phyloP scores from a whole-genome alignment of 2,329 filamentous ascomycete genomes.

The Esteya vermicola region DNA sequence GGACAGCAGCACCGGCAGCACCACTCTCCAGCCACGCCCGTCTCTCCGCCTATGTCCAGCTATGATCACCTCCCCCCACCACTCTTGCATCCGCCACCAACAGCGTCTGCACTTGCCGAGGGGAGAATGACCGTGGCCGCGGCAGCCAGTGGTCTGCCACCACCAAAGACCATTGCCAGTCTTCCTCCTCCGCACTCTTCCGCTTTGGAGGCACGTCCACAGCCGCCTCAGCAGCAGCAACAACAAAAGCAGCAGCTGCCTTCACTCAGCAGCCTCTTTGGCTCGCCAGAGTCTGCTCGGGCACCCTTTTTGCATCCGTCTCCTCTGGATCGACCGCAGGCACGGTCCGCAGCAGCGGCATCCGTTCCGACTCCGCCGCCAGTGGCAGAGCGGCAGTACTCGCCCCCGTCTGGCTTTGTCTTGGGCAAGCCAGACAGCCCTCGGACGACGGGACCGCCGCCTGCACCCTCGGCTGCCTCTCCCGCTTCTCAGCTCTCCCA shows the following conservation, averaged over 20 bases:
- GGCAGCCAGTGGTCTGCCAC: slow-evolving; percentile 18
- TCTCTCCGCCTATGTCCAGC: slow-evolving; percentile 43
- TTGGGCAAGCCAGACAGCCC: no score
- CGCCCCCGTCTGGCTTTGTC: background rate
- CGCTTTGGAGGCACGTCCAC: slow-evolving; percentile 9
- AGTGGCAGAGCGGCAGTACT: slow-evolving; percentile 6
- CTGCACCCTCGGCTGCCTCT: no score
- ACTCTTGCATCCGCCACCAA: slow-evolving; percentile 9
- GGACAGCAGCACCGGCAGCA: no score
- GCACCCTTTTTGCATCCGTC: slow-evolving; percentile 32
- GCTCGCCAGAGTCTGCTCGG: slow-evolving; percentile 28
- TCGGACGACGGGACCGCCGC: no score
- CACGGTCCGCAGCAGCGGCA: slow-evolving; percentile 7
- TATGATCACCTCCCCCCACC: slow-evolving; percentile 31
- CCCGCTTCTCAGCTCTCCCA: slow-evolving; percentile 17
- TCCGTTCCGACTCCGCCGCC: background rate
- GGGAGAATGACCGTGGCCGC: no score
- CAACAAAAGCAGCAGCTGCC: slow-evolving; percentile 34
- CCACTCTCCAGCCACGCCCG: slow-evolving; percentile 24
- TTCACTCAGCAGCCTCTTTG: slow-evolving; percentile 42
- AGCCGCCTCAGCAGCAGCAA: slow-evolving; percentile 11
- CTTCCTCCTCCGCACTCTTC: no score
- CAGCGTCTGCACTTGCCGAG: no score
- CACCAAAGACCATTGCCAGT: background rate
- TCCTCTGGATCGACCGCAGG: slow-evolving; percentile 30